Evolutionary conservation across 2,329 filamentous ascomycete species (phyloP), one percentile per base, ranked within the genome.

Genomic region (Alternaria triticimaculans): DNA sequence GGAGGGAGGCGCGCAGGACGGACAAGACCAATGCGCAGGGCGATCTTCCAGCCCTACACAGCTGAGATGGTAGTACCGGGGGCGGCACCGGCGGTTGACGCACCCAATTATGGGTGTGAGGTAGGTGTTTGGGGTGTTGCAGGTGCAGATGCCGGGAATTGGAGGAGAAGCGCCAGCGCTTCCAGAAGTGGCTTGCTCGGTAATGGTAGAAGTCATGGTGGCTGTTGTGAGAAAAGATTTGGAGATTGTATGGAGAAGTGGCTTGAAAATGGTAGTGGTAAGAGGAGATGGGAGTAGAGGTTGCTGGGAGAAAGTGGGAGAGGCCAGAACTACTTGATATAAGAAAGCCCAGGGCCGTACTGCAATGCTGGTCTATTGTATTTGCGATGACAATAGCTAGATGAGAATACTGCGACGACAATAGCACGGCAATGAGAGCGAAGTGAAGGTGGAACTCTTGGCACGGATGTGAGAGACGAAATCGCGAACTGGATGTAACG

Each of bases 281-380:
- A 11, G 18, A 5, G 14, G 9, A 33, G 5, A n/a, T 26, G 15
- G 28, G 2, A 37, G 12, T 23, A 10, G 14, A 30, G 14, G 26
- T 18, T 46, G 11, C n/a, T 41, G 15, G 12, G 15, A 49, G 44
- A 25, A 12, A 23, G 18, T 41, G 12, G 15, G 15, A 23, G 11
- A 45, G 25, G n/a, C 11, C 20, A 7, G 21, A 37, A 14, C 6
- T 25, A 8, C 8, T 10, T 33, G n/a, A 48, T 33, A 33, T 14
- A 14, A 4, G 33, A 45, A 30, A 12, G 23, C 23, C 43, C 49
- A 55, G 23, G 15, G n/a, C 48, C 10, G 20, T 12, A 30, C 12
- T 44, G 25, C 43, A 20, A 49, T 56, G 41, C 48, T 54, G 60
- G 53, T 41, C 6, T 55, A 26, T 59, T 59, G 43, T 62, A 14